Conservation (phyloP, 495 filamentous ascomycete genomes). For the Darksidea phi region DNA sequence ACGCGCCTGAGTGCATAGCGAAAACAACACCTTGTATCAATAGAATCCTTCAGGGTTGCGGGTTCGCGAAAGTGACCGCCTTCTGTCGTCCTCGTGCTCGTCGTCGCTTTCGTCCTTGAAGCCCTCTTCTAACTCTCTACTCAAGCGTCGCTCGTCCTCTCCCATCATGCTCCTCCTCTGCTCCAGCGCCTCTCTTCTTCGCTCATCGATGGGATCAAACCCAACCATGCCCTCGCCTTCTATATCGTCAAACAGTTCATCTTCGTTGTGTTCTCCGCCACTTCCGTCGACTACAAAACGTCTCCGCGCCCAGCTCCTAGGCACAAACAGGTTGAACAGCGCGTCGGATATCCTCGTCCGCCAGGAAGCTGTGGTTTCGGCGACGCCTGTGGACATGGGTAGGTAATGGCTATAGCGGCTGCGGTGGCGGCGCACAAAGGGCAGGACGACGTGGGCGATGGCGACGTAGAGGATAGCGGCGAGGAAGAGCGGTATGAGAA, state of each 20-base stretch:
- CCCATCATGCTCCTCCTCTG: constrained; percentile 40
- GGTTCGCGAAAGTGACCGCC: constrained; percentile 9
- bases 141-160: constrained; percentile 59
- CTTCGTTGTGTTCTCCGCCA: constrained; percentile 51
- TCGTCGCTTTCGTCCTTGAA: constrained; percentile 81
- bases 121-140: constrained; percentile 78
- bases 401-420: constrained; percentile 61
- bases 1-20: not conserved
- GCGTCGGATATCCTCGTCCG: constrained; percentile 57
- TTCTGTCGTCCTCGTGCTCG: constrained; percentile 49
- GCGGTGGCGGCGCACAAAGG: constrained; percentile 73
- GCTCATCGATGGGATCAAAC: constrained; percentile 52
- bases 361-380: constrained; percentile 59
- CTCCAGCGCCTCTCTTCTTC: constrained; percentile 53
- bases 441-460: constrained; percentile 67
- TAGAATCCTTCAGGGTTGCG: constrained; percentile 15
- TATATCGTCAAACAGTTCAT: constrained; percentile 68
- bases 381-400: constrained; percentile 52
- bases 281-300: constrained; percentile 47
- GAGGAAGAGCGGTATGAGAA: constrained; percentile 75
- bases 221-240: constrained; percentile 65
- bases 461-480: constrained; percentile 73
- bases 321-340: constrained; percentile 30
- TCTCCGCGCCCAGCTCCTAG: constrained; percentile 45
- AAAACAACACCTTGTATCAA: not conserved